Conservation (phyloP, 2,329 filamentous ascomycete genomes). For the Pseudogymnoascus sp. region DNA sequence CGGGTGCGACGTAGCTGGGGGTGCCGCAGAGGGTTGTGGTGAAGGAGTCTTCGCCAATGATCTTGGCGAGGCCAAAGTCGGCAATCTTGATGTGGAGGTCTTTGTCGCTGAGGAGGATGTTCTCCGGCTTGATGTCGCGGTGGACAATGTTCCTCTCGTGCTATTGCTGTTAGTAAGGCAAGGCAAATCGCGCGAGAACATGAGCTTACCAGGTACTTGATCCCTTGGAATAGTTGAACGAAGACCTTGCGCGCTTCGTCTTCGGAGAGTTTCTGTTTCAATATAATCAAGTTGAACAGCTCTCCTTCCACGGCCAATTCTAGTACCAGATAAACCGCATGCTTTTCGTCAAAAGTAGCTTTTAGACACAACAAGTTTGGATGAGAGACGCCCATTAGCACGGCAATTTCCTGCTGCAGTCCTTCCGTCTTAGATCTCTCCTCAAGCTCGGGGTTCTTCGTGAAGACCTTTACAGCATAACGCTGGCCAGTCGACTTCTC, state of each 20-base stretch:
- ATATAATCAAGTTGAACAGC: conserved; percentile 89
- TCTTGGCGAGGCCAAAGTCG: conserved; percentile 95
- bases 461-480: conserved; percentile 92
- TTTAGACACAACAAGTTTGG: conserved; percentile 88
- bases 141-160: conserved; percentile 97
- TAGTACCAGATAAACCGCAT: conserved; percentile 83
- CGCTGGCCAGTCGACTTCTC: conserved; percentile 76
- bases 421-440: conserved; percentile 79
- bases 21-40: conserved; percentile 94
- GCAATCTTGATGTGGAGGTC: conserved; percentile 83
- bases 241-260: conserved; percentile 80
- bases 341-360: conserved; percentile 86
- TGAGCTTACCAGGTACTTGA: conserved; percentile 80
- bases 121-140: conserved; percentile 95
- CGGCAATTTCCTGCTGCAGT: conserved; percentile 89
- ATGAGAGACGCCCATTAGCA: conserved; percentile 95
- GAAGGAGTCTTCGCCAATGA: conserved; percentile 96
- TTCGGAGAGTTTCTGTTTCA: conserved; percentile 82
- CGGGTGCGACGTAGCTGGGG: conserved; percentile 93
- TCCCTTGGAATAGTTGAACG: conserved; percentile 80
- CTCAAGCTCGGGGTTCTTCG: conserved; percentile 72
- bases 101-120: conserved; percentile 83
- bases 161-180: conserved; percentile 41
- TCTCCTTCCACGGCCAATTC: conserved; percentile 90
- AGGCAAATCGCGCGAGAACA: background rate